phyloP scores from a whole-genome alignment of 345 rosid genomes.

The Brassica incana region DNA sequence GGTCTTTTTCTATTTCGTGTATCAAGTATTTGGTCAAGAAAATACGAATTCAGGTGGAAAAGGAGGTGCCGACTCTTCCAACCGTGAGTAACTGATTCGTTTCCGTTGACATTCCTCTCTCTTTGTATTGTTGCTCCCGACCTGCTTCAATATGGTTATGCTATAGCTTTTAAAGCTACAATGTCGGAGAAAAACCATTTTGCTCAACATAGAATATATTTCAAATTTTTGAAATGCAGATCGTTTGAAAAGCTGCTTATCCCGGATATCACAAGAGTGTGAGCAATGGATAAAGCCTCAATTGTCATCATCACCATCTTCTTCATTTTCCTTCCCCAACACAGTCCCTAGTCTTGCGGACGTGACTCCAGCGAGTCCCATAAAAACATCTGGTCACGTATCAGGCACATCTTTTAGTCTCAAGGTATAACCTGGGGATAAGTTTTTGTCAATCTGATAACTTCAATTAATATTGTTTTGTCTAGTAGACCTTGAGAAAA shows the following conservation, averaged over 20 bases:
- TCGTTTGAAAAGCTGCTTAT: slow-evolving; percentile 61
- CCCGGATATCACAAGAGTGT: slow-evolving; percentile 86
- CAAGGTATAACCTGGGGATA: slow-evolving; percentile 56
- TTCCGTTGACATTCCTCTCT: slow-evolving; percentile 12
- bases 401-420: slow-evolving; percentile 67
- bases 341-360: slow-evolving; percentile 53
- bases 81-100: slow-evolving; percentile 59
- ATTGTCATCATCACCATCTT: slow-evolving; percentile 45
- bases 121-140: slow-evolving; percentile 6
- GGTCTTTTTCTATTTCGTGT: slow-evolving; percentile 72
- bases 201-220: slow-evolving; percentile 4
- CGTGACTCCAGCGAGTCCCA: slow-evolving; percentile 62
- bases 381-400: slow-evolving; percentile 46
- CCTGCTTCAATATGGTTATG: not conserved
- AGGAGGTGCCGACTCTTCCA: slow-evolving; percentile 52
- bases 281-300: slow-evolving; percentile 90
- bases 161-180: slow-evolving; percentile 1
- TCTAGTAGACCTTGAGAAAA: slow-evolving; percentile 8
- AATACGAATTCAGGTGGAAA: slow-evolving; percentile 57
- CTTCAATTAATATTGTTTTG: slow-evolving; percentile 15
- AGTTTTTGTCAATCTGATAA: slow-evolving; percentile 5
- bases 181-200: slow-evolving; percentile 21
- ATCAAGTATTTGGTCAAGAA: slow-evolving; percentile 77
- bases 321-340: slow-evolving; percentile 52
- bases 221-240: slow-evolving; percentile 45